Conservation (phyloP, 306 rosid species). For the peach (Prunus persica) region DNA sequence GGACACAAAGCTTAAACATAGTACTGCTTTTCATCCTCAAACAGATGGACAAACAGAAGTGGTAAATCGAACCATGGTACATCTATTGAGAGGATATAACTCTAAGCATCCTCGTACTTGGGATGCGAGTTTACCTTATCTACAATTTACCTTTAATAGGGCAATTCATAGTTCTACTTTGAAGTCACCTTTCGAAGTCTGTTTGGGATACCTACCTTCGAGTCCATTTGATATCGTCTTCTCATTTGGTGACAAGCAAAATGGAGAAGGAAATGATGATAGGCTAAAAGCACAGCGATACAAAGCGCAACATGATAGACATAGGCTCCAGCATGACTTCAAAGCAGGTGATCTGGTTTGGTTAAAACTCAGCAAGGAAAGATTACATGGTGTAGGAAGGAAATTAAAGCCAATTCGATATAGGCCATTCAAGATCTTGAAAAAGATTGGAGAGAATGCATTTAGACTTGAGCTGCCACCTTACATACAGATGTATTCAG, state of each 20-base stretch:
- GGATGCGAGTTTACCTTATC: not conserved
- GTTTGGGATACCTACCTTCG: not conserved
- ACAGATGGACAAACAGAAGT: not conserved
- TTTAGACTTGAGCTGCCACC: not conserved
- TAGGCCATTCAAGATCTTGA: not conserved
- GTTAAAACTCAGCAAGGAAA: not conserved
- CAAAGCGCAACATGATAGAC: not conserved
- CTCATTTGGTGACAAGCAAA: not conserved
- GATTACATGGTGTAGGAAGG: not conserved
- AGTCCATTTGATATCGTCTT: not conserved
- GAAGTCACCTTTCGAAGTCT: not conserved
- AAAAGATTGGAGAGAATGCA: not conserved
- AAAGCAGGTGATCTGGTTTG: not conserved
- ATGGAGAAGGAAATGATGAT: not conserved
- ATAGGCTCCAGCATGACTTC: not conserved
- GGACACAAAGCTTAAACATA: not conserved
- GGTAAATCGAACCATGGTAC: not conserved
- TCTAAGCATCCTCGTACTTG: not conserved
- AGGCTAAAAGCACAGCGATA: not conserved
- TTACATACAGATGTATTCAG: not conserved
- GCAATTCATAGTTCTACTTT: not conserved
- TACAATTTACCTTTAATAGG: not conserved
- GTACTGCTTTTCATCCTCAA: not conserved
- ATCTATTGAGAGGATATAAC: not conserved
- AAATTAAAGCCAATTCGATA: not conserved